A percentile compares a stretch with the other conserved stretches of the same genome.
Evolutionary conservation across 495 filamentous ascomycete genomes (phyloP).

Genomic region (Collariella sp.): DNA sequence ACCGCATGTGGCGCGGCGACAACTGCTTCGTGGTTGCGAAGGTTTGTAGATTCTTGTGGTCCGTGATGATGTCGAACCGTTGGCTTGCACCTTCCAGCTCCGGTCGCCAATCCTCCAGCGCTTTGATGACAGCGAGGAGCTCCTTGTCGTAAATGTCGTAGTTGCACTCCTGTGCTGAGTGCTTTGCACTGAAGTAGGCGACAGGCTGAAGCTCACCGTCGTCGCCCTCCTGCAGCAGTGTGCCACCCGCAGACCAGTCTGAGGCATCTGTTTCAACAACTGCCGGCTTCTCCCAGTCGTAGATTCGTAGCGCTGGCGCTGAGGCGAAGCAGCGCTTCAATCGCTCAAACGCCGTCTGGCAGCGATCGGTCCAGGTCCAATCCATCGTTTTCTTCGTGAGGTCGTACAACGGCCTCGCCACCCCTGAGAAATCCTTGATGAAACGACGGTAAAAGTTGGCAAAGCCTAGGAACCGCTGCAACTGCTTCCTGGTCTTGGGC

Average conservation of each 20-base stretch:
- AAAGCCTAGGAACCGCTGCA: slow-evolving; percentile 1
- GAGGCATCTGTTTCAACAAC: not conserved
- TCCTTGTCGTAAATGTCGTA: too few species aligned
- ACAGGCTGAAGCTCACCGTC: not conserved
- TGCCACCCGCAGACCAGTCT: not conserved
- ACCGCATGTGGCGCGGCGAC: not conserved
- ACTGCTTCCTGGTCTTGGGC: not conserved
- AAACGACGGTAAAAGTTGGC: slow-evolving; percentile 13
- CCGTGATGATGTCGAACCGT: not conserved
- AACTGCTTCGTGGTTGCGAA: not conserved
- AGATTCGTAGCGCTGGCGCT: not conserved
- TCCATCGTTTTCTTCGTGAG: not conserved
- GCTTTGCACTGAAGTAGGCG: slow-evolving; percentile 13
- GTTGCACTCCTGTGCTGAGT: slow-evolving; percentile 7
- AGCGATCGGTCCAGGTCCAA: not conserved
- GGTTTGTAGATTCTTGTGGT: slow-evolving; percentile 3
- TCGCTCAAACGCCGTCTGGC: not conserved
- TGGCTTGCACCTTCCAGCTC: not conserved
- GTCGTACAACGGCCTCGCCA: not conserved
- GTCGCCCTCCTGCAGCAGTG: not conserved
- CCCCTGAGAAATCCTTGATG: not conserved
- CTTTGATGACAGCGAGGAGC: slow-evolving; percentile 8
- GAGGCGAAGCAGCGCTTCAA: not conserved
- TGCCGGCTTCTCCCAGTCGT: not conserved
- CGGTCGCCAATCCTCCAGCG: slow-evolving; percentile 1